Base-by-base conservation (phyloP, 2,329 filamentous ascomycete species). In the Ophiocordyceps camponoti-saundersi region DNA sequence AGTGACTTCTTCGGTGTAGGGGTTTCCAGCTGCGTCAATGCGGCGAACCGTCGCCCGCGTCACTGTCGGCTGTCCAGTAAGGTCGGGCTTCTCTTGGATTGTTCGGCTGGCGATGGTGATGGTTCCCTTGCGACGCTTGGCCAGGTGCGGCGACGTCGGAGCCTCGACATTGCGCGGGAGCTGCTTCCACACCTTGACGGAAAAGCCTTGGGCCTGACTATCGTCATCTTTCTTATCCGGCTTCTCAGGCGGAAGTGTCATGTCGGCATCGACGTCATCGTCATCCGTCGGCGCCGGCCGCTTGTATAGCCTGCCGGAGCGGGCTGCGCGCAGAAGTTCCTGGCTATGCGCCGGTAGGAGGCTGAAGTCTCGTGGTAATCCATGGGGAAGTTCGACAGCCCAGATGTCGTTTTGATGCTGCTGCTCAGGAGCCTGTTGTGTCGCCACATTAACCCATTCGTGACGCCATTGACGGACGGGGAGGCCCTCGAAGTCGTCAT, bases 381-480 rank as follows among this genome's bases (percentile, higher is more conserved):
- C 77, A 52, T 76, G 71, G 3, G 85, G 80, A 18, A 87, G 73
- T 58, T 95, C 89, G 44, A 71, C 59, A n/a, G 79, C 80, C 76
- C 83, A 90, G 46, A 77, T 70, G 59, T 83, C 77, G 56, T 79
- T 77, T 53, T 73, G 73, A 51, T 79, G 70, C 30, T 66, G 70
- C 26, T 72, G 77, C 55, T 89, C 82, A 51, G 77, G 69, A 36
- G 77, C 72, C 11, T 73, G 68, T 13, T 77, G 77, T 46, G 85
- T 80, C 53, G 78, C 79, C 57, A 90, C 68, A 41, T 68, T 81
- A 48, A 86, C 73, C 64, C 69, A 70, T 49, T 83, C 79, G 52
- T 84, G 79, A 48, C 85, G 80, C 83, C 88, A 96, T 74, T 94
- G 87, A 57, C 88, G 82, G 48, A 95, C 83, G 16, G 90, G 90